A percentile compares a stretch with the other conserved stretches of the same genome.
phyloP scores from a whole-genome alignment of 2,329 filamentous ascomycete genomes.

The Stagonosporopsis rhizophila region DNA sequence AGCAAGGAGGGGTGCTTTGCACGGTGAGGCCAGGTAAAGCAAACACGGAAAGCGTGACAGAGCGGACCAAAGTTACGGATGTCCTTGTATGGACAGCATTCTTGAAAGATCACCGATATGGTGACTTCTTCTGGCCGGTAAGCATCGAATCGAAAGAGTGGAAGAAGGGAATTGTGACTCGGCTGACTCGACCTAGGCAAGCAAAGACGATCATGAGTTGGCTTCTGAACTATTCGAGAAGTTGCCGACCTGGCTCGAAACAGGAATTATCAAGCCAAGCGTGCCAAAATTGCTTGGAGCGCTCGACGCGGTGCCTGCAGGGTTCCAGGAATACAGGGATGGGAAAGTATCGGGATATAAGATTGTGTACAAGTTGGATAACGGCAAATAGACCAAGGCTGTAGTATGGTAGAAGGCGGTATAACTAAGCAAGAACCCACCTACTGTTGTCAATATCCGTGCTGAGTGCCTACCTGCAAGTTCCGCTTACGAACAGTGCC shows the following conservation, averaged over 20 bases:
- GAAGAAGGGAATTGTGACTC: background rate
- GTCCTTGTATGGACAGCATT: constrained; percentile 56
- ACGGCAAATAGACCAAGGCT: background rate
- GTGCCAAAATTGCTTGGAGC: background rate
- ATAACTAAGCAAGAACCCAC: too few relatives aligned
- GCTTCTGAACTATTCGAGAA: background rate
- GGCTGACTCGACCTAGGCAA: background rate
- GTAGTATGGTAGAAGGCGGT: too few relatives aligned
- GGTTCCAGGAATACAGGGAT: background rate
- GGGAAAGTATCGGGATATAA: background rate
- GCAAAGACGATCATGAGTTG: background rate
- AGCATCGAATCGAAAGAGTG: background rate
- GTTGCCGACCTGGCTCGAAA: background rate
- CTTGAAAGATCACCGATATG: constrained; percentile 25
- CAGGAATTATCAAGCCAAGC: background rate
- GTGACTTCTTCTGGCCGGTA: background rate
- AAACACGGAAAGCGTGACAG: constrained; percentile 47
- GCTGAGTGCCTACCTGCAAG: too few relatives aligned
- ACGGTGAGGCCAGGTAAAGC: constrained; percentile 54
- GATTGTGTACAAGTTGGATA: background rate
- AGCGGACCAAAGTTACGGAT: constrained; percentile 49
- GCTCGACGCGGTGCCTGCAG: background rate
- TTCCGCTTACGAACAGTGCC: too few relatives aligned
- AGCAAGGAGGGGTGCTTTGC: constrained; percentile 37
- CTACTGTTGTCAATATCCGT: too few relatives aligned